Evolutionary conservation across 116 monocot species (phyloP).

Genomic region (Phalaenopsis hybrid): DNA sequence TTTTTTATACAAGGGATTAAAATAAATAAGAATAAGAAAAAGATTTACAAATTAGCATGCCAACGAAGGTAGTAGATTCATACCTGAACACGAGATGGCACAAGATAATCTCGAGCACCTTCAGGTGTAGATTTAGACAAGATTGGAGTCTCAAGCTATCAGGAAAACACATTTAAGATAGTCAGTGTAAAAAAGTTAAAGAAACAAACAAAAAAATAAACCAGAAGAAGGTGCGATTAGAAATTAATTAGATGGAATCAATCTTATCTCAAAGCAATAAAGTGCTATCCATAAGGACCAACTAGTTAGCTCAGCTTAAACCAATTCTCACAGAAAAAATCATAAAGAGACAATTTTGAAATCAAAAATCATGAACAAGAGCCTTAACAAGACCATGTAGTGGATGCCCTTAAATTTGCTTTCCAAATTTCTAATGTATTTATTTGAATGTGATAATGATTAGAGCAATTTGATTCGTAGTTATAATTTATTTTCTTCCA

Average conservation of each 20-base stretch:
- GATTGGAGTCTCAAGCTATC: constrained; percentile 99
- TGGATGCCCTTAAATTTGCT: background rate
- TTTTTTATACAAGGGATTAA: background rate
- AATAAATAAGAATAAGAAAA: background rate
- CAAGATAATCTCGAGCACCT: constrained; percentile 99
- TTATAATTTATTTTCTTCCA: background rate
- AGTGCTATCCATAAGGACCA: background rate
- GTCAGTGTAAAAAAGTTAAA: background rate
- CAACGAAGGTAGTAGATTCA: background rate
- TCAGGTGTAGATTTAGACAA: constrained; percentile 93
- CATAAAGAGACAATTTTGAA: background rate
- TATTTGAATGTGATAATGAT: background rate
- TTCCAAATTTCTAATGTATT: background rate
- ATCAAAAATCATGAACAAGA: background rate
- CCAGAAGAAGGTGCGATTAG: background rate
- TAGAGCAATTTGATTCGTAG: background rate
- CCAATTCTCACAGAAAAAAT: background rate
- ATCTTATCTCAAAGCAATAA: background rate
- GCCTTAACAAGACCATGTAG: background rate
- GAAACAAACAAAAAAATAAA: background rate
- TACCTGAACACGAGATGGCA: constrained; percentile 99
- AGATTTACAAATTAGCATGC: background rate
- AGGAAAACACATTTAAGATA: constrained; percentile 11
- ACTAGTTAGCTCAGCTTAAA: background rate
- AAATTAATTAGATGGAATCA: background rate